Evolutionary conservation across 1,139 yeast genomes (phyloP).

Genomic region (Debaryomycetaceae sp.): DNA sequence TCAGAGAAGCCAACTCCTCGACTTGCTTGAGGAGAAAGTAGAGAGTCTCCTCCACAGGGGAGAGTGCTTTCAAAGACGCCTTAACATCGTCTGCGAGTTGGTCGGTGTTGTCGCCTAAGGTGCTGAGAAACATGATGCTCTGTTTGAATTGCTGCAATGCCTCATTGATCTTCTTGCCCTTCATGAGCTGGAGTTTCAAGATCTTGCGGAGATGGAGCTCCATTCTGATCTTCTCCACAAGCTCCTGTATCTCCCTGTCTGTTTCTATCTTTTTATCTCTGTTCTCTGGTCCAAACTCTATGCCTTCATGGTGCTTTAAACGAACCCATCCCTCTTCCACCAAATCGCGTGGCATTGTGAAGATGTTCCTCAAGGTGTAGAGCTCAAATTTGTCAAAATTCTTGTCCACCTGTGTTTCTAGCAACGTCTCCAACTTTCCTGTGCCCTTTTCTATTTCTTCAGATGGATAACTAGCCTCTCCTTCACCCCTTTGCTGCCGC

Average conservation of each 20-base stretch:
- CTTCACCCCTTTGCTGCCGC: conserved; percentile 17
- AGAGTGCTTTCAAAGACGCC: conserved; percentile 33
- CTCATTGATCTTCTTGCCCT: conserved; percentile 33
- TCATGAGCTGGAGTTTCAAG: conserved; percentile 37
- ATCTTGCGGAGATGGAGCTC: conserved; percentile 45
- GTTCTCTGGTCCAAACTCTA: conserved; percentile 28
- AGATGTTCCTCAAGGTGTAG: conserved; percentile 73
- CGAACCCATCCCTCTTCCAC: conserved; percentile 65
- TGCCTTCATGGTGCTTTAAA: conserved; percentile 63
- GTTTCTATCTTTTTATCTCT: conserved; percentile 17
- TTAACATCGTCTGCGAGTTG: conserved; percentile 23
- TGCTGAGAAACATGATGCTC: conserved; percentile 27
- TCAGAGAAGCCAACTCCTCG: conserved; percentile 37
- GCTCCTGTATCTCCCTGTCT: conserved; percentile 33
- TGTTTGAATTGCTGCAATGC: conserved; percentile 29
- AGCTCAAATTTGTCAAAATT: conserved; percentile 87
- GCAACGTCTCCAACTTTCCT: conserved; percentile 71
- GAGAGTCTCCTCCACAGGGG: conserved; percentile 54
- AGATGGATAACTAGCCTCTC: conserved; percentile 12
- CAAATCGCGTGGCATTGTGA: conserved; percentile 68
- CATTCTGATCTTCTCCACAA: conserved; percentile 41
- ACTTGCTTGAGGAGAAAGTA: conserved; percentile 43
- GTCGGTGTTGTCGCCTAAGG: conserved; percentile 13
- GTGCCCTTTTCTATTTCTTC: conserved; percentile 73
- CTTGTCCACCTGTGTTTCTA: conserved; percentile 77